Base-by-base conservation (phyloP, 805 yeast genomes). In the Zygosaccharomyces siamensis region DNA sequence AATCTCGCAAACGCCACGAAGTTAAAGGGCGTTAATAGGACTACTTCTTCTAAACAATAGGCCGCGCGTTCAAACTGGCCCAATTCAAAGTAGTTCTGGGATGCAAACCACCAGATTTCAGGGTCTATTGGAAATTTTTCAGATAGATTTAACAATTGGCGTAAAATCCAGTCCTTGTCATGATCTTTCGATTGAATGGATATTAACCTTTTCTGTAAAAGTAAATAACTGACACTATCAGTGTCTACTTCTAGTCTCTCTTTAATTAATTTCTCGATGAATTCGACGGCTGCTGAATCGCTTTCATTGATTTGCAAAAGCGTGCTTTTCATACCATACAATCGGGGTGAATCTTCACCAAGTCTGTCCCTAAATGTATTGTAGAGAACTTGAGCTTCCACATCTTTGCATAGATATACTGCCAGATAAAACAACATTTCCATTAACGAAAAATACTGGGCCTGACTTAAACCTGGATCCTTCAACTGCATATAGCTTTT, bases 31-130 rank as follows among this genome's bases (percentile, higher is more conserved):
- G 74, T 75, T 21, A 78, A 73, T 30, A 86, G 60, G 12, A 90
- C 66, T 2, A 86, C 78, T 61, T 92, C 97, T 60, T 86, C 80
- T 24, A 77, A 74, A 47, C 87, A 74, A 62, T 75, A 80, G 5
- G 85, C 74, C 0, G 93, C 83, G 57, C 82, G 81, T 31, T 79
- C 83, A 55, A 77, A 81, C 59, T 82, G 81, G 1, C 89, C 89
- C 7, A 75, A 52, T 11, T 70, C 63, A 21, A 66, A 66, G 62
- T 92, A 92, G n/a, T 77, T 71, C 32, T 80, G 79, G 3, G 81
- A 84, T 47, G 89, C 71, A 65, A 87, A 95, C 42, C 81, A 74
- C 96, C 95, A 89, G 2, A 85, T 71, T 53, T 84, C 81, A 2
- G 78, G 71, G 64, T 93, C 98, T 18, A 83, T 64, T 1, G 97